Percentiles rank a stretch among this genome's conserved stretches.
phyloP scores from a whole-genome alignment of 371 early-diverging fungal species.

The Rhizopus delemar region DNA sequence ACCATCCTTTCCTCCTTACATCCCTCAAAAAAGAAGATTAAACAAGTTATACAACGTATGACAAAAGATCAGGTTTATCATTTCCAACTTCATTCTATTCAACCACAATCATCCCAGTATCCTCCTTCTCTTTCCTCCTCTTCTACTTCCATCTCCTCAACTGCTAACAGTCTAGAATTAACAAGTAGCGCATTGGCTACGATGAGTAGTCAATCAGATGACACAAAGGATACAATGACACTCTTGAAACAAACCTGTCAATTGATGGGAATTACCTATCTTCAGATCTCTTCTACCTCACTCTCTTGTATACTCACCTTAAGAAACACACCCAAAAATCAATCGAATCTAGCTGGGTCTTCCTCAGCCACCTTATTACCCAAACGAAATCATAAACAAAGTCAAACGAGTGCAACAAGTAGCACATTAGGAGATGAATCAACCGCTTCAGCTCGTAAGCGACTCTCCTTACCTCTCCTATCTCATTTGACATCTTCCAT shows the following conservation, averaged over 20 bases:
- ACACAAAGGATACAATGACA: conserved; percentile 31
- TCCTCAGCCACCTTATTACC: conserved; percentile 2
- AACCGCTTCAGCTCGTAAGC: conserved; percentile 15
- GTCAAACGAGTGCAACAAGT: conserved; percentile 21
- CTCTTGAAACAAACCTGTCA: conserved; percentile 40
- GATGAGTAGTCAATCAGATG: conserved; percentile 10
- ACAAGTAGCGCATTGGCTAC: conserved; percentile 9
- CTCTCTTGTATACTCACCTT: conserved; percentile 41
- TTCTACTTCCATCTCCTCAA: conserved; percentile 25
- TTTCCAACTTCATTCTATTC: conserved; percentile 24
- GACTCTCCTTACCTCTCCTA: conserved; percentile 33
- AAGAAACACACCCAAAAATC: conserved; percentile 10
- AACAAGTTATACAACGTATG: conserved; percentile 38
- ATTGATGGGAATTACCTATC: conserved; percentile 46
- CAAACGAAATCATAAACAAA: conserved; percentile 12
- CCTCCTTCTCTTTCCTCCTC: conserved; percentile 37
- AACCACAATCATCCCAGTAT: conserved; percentile 5
- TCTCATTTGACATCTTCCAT: conserved; percentile 49
- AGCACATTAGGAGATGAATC: conserved; percentile 8
- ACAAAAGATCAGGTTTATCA: conserved; percentile 41
- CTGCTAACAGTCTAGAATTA: conserved; percentile 6
- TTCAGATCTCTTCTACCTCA: conserved; percentile 26
- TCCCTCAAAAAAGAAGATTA: conserved; percentile 17
- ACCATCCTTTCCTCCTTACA: conserved; percentile 18
- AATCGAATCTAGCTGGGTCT: not conserved